Evolutionary conservation across 306 rosid species (phyloP).

Genomic region (Citrullus mucosospermus): DNA sequence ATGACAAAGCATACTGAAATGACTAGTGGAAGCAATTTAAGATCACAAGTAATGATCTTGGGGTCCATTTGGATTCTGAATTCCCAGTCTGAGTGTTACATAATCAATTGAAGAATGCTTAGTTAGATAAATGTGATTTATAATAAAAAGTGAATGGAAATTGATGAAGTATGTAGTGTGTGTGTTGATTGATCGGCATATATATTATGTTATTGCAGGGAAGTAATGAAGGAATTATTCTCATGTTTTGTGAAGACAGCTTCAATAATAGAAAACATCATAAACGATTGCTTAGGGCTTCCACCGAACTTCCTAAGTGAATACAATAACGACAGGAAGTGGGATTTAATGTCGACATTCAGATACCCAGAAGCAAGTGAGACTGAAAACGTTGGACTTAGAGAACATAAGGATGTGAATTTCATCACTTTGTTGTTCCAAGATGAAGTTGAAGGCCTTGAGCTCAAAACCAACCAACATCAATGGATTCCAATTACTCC

Average conservation of each 20-base stretch:
- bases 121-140: no score
- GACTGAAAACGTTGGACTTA: constrained; percentile 19
- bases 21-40: no score
- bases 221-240: constrained; percentile 32
- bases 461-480: constrained; percentile 16
- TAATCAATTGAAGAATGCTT: no score
- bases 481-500: constrained; percentile 34
- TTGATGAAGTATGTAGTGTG: no score
- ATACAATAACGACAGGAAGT: constrained; percentile 30
- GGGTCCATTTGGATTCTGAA: no score
- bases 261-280: constrained; percentile 24
- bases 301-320: constrained; percentile 29
- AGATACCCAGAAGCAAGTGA: constrained; percentile 28
- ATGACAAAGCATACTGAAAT: no score
- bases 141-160: no score
- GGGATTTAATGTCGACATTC: constrained; percentile 29
- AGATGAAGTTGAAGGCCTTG: constrained; percentile 36
- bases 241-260: constrained; percentile 14
- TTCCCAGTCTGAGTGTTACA: no score
- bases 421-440: constrained; percentile 27
- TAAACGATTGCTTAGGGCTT: constrained; percentile 37
- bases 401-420: constrained; percentile 34
- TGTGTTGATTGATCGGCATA: no score
- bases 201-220: constrained; percentile 9
- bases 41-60: no score